Evolutionary conservation across 371 early-diverging fungal species (phyloP).

Genomic region (Lichtheimia corymbifera): DNA sequence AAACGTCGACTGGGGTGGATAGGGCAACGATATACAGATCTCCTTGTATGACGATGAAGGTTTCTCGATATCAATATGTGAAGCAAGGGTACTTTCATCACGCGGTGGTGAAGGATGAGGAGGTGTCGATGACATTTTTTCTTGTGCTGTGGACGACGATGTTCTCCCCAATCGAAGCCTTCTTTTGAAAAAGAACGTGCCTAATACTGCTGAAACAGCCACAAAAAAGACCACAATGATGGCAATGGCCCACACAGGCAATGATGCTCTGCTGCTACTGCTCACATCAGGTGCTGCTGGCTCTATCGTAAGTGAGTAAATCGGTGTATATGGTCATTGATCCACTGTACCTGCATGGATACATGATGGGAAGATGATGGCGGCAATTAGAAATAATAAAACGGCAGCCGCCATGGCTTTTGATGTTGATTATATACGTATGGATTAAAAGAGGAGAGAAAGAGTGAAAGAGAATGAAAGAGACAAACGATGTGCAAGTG

Average conservation of each 20-base stretch:
- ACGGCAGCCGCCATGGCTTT: neutral
- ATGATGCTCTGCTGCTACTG: neutral
- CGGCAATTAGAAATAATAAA: neutral
- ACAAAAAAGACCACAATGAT: conserved; percentile 15
- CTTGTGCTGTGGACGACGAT: no score
- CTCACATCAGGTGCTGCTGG: no score
- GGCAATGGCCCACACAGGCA: conserved; percentile 23
- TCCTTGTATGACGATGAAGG: conserved; percentile 11
- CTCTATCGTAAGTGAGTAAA: no score
- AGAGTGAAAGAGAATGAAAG: conserved; percentile 5
- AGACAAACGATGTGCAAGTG: neutral
- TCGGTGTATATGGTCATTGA: no score
- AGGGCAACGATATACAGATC: conserved; percentile 15
- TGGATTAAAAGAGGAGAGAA: neutral
- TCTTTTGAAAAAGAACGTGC: no score
- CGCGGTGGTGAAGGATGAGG: conserved; percentile 3
- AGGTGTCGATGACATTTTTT: neutral
- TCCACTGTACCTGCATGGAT: conserved; percentile 3
- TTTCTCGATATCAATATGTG: neutral
- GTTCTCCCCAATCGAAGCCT: no score
- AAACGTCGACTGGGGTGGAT: conserved; percentile 30
- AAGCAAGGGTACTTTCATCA: neutral
- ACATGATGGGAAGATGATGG: conserved; percentile 2
- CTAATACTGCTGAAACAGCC: neutral
- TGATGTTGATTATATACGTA: neutral